A percentile compares a stretch with the other conserved stretches of the same genome.
Conservation (phyloP, 306 rosid genomes). For the Gynostemma pentaphyllum region DNA sequence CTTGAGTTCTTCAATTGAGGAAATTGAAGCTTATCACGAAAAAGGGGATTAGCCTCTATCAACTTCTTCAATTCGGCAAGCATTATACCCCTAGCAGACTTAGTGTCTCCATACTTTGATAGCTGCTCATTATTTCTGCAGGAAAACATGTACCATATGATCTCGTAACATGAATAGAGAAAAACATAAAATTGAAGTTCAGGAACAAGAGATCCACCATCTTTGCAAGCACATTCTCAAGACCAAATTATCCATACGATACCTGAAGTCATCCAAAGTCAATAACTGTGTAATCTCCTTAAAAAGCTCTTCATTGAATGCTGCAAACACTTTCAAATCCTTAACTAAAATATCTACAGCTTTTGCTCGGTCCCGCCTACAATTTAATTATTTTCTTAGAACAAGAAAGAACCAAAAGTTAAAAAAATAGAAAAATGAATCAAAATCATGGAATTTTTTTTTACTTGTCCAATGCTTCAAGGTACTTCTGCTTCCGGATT, state of each 20-base stretch:
- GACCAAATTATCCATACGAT: slow-evolving; percentile 19
- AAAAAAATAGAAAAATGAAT: slow-evolving; percentile 6
- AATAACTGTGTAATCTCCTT: slow-evolving; percentile 94
- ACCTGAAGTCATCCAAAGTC: slow-evolving; percentile 95
- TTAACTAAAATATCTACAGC: slow-evolving; percentile 93
- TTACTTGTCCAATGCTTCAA: slow-evolving; percentile 94
- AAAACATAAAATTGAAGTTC: not conserved
- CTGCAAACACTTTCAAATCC: slow-evolving; percentile 93
- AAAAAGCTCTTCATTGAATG: slow-evolving; percentile 93
- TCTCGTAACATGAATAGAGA: not conserved
- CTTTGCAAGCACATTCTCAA: slow-evolving; percentile 5
- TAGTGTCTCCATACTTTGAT: slow-evolving; percentile 96
- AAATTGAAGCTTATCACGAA: slow-evolving; percentile 97
- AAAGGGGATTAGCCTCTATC: slow-evolving; percentile 95
- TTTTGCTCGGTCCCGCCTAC: slow-evolving; percentile 89
- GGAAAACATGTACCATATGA: slow-evolving; percentile 11
- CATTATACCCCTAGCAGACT: slow-evolving; percentile 97
- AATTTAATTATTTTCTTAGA: slow-evolving; percentile 17
- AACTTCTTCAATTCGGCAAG: slow-evolving; percentile 92
- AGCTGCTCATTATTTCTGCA: slow-evolving; percentile 96
- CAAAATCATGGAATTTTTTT: not conserved
- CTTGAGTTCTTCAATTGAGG: slow-evolving; percentile 93
- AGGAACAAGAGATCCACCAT: not conserved
- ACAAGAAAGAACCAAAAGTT: not conserved
- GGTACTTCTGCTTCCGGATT: slow-evolving; percentile 95